These are phyloP conservation scores for Ganoderma leucocontextum DNA, from an alignment of 1,284 basidiomycete genomes.

Conservation along the genomic window DNA sequence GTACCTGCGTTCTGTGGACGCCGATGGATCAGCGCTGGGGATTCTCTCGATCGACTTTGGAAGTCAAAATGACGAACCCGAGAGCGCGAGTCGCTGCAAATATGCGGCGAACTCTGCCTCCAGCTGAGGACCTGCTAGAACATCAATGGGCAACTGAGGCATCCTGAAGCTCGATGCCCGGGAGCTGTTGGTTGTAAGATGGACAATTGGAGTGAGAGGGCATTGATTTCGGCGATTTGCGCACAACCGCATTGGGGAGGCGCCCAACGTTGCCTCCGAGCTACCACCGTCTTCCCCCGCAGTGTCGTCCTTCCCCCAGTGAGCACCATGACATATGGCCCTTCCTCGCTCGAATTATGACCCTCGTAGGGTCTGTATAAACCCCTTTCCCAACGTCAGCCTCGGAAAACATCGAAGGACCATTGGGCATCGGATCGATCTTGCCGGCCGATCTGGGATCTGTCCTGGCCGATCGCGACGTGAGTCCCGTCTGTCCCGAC, in stretches of 20 bases:
- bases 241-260: no score
- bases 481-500: no score
- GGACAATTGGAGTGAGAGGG: no score
- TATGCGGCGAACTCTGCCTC: neutral
- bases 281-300: slow-evolving; percentile 4
- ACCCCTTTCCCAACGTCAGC: slow-evolving; percentile 72
- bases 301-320: neutral
- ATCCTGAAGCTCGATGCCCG: no score
- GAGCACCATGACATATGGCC: slow-evolving; percentile 54
- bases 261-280: neutral
- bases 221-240: no score
- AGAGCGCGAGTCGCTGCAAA: neutral
- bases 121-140: neutral
- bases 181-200: no score
- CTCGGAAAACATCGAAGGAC: slow-evolving; percentile 80
- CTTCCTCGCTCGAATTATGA: slow-evolving; percentile 84
- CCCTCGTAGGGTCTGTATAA: slow-evolving; percentile 85
- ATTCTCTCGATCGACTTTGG: neutral
- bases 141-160: neutral
- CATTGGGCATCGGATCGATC: no score
- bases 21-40: neutral
- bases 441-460: no score
- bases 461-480: no score
- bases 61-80: neutral
- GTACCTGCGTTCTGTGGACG: slow-evolving; percentile 2